Evolutionary conservation across 805 yeast genomes (phyloP), one percentile per base, ranked within the genome.

Genomic region (Yarrowia bubula): DNA sequence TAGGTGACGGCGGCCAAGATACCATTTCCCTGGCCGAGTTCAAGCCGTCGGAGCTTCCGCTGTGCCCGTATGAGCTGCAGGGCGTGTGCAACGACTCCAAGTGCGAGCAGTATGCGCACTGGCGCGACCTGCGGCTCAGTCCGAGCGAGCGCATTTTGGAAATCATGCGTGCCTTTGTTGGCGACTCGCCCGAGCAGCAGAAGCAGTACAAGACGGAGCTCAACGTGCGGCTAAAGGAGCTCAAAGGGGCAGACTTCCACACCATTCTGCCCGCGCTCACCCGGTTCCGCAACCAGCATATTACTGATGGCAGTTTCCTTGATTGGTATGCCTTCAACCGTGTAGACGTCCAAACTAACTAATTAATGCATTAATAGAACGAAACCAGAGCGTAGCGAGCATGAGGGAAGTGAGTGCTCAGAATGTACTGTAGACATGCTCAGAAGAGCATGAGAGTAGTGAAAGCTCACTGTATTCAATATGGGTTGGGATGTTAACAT

Each of bases 311-410:
- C 43, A 46, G 41, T 18, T 55, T 55, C 47, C 61, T 55, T 15
- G 61, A 55, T 38, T 55, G 61, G 61, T 41, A 55, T 39, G 47
- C 61, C 61, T 55, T 55, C 61, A 41, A 55, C 46, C 61, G 61
- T 41, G 61, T 55, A 55, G 61, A 55, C 47, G 47, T 55, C 61
- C 61, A 55, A 41, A 55, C 61, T 55, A 41, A 39, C 38, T 53
- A 35, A 32, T 33, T 48, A 48, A 48, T 48, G 55, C 55, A 48
- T 48, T 48, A 15, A 22, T 48, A 35, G 53, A 47, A 28, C 28
- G 28, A 14, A 22, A 18, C 7, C 17, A 6, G 22, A 42, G 32
- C n/a, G n/a, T 3, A 22, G 28, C 28, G 28, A 22, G 28, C 28
- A 22, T 5, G 28, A 22, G 28, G 4, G 28, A 22, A 22, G 28